Evolutionary conservation across 768 basidiomycete genomes (phyloP).

Genomic region (Mrakia blollopis): DNA sequence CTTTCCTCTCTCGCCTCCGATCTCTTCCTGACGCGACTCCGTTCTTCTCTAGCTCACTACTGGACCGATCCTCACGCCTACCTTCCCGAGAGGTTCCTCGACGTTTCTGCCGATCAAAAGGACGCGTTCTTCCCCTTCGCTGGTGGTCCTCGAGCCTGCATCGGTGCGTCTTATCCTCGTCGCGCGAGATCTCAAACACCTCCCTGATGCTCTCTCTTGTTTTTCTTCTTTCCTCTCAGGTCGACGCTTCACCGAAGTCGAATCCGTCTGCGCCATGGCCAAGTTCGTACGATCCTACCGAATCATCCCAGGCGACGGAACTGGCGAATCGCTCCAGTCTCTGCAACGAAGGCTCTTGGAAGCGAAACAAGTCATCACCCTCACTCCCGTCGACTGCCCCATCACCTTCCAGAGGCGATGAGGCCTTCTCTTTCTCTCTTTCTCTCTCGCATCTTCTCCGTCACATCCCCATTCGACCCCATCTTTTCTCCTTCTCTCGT

Average conservation of each 20-base stretch:
- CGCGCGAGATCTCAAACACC: not conserved
- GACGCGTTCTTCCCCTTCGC: slow-evolving; percentile 36
- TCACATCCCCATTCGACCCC: not conserved
- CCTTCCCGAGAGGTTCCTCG: slow-evolving; percentile 35
- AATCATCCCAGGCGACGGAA: not conserved
- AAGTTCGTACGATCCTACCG: slow-evolving; percentile 3
- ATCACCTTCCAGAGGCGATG: slow-evolving; percentile 20
- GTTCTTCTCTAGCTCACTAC: not conserved
- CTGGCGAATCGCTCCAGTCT: not conserved
- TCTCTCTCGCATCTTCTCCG: not conserved
- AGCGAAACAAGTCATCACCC: slow-evolving; percentile 27
- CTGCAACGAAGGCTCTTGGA: not conserved
- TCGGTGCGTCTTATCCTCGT: slow-evolving; percentile 11
- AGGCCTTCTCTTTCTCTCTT: not conserved
- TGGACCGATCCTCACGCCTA: slow-evolving; percentile 34
- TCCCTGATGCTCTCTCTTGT: not conserved
- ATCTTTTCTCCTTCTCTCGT: not conserved
- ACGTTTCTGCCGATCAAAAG: slow-evolving; percentile 28
- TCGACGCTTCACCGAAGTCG: slow-evolving; percentile 3
- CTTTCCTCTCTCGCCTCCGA: not conserved
- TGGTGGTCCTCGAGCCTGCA: slow-evolving; percentile 26
- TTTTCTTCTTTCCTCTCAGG: not conserved
- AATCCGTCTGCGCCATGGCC: slow-evolving; percentile 22
- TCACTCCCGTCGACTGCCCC: slow-evolving; percentile 25
- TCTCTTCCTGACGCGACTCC: not conserved